Conservation (phyloP, 495 filamentous ascomycete genomes). For the Penicillium antarcticum region DNA sequence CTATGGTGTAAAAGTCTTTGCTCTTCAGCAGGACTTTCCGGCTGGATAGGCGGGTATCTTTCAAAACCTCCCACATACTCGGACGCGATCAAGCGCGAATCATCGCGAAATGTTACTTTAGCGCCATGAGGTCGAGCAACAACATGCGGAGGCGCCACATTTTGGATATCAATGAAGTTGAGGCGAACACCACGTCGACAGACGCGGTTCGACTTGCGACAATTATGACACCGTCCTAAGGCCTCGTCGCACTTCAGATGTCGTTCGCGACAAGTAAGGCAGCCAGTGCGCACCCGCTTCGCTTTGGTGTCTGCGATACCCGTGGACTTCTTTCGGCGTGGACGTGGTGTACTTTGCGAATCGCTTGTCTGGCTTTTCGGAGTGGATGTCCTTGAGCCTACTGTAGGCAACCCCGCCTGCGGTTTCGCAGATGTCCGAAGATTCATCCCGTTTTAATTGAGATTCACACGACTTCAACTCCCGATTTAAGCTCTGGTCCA, state of each 20-base stretch:
- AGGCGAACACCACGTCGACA: conserved; percentile 86
- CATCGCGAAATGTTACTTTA: conserved; percentile 78
- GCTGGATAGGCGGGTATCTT: conserved; percentile 61
- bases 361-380: conserved; percentile 19
- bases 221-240: conserved; percentile 77
- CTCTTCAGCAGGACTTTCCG: conserved; percentile 29
- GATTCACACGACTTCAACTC: neutral
- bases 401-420: conserved; percentile 11
- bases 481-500: neutral
- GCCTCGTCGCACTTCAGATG: conserved; percentile 85
- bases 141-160: conserved; percentile 62
- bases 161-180: conserved; percentile 88
- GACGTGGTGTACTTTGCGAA: conserved; percentile 16
- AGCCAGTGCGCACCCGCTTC: conserved; percentile 71
- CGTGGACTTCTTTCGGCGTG: conserved; percentile 21
- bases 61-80: conserved; percentile 83
- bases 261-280: conserved; percentile 72
- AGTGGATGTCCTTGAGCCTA: conserved; percentile 10
- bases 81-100: conserved; percentile 86
- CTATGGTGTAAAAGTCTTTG: conserved; percentile 39
- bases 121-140: conserved; percentile 61
- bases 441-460: conserved; percentile 14
- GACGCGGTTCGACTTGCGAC: conserved; percentile 77
- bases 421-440: conserved; percentile 14
- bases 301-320: conserved; percentile 48